Percentiles rank a stretch among this genome's conserved stretches.
These are phyloP conservation scores for Fraxinus excelsior DNA, from an alignment of 257 asterid genomes.

Conservation along the genomic window DNA sequence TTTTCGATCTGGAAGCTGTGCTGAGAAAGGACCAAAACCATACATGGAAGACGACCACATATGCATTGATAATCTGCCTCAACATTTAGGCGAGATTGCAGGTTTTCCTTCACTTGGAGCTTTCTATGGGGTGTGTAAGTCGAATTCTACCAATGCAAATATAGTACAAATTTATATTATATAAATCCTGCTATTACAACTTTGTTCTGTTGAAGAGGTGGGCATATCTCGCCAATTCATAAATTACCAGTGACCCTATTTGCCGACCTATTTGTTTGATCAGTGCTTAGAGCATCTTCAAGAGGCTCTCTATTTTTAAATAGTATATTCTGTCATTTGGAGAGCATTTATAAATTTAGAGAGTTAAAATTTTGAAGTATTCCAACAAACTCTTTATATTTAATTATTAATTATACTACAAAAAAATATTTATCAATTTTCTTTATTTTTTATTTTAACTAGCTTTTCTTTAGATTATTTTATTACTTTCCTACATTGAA, in stretches of 20 bases:
- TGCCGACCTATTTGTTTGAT: neutral
- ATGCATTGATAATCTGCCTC: slow-evolving; percentile 75
- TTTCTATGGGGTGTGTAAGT: slow-evolving; percentile 86
- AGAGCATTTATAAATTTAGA: too few species aligned
- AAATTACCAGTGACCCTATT: neutral
- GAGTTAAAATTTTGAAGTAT: too few species aligned
- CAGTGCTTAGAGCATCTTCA: too few species aligned
- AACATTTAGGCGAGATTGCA: slow-evolving; percentile 49
- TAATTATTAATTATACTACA: too few species aligned
- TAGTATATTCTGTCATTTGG: too few species aligned
- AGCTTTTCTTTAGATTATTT: too few species aligned
- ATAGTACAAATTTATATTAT: neutral
- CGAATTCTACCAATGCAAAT: slow-evolving; percentile 5
- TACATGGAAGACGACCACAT: slow-evolving; percentile 93
- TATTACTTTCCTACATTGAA: too few species aligned
- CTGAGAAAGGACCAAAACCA: slow-evolving; percentile 91
- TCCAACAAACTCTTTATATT: too few species aligned
- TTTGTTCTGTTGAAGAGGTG: neutral
- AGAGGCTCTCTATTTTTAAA: too few species aligned
- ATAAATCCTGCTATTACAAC: neutral
- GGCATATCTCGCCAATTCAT: neutral
- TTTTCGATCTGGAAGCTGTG: slow-evolving; percentile 88
- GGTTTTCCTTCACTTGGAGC: slow-evolving; percentile 73
- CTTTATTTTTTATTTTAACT: too few species aligned
- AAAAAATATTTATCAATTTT: too few species aligned